Evolutionary conservation across 2,329 filamentous ascomycete species (phyloP).

Genomic region (Pseudogymnoascus sp.): DNA sequence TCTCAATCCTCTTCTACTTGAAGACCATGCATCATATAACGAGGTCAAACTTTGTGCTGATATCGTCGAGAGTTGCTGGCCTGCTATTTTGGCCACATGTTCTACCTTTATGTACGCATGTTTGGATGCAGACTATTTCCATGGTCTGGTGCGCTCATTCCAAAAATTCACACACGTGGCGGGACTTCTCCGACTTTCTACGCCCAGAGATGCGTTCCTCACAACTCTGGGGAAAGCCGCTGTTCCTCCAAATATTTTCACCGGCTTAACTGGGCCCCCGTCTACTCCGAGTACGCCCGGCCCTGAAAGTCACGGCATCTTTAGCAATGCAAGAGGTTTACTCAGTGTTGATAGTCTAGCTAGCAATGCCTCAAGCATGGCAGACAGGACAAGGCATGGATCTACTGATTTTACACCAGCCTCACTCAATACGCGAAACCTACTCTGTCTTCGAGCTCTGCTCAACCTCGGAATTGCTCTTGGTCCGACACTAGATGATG

Average conservation of each 20-base stretch:
- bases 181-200: conserved; percentile 73
- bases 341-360: conserved; percentile 66
- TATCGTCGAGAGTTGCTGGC: conserved; percentile 90
- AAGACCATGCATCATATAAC: conserved; percentile 60
- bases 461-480: conserved; percentile 94
- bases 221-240: conserved; percentile 91
- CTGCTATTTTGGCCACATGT: conserved; percentile 85
- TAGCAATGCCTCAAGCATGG: conserved; percentile 45
- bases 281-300: conserved; percentile 38
- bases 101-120: conserved; percentile 92
- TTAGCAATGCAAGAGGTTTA: conserved; percentile 63
- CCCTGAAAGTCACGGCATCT: conserved; percentile 48
- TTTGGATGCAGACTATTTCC: conserved; percentile 89
- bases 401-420: conserved; percentile 46
- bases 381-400: conserved; percentile 51
- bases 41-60: conserved; percentile 71
- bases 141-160: conserved; percentile 82
- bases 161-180: conserved; percentile 95
- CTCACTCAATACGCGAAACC: conserved; percentile 74
- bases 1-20: conserved; percentile 71
- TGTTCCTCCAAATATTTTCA: conserved; percentile 71
- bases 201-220: conserved; percentile 86
- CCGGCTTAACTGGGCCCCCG: conserved; percentile 45
- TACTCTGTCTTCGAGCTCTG: conserved; percentile 81
- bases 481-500: conserved; percentile 68